Base-by-base conservation (phyloP, 148 eudicot genomes). In the Polygonum maritimum region DNA sequence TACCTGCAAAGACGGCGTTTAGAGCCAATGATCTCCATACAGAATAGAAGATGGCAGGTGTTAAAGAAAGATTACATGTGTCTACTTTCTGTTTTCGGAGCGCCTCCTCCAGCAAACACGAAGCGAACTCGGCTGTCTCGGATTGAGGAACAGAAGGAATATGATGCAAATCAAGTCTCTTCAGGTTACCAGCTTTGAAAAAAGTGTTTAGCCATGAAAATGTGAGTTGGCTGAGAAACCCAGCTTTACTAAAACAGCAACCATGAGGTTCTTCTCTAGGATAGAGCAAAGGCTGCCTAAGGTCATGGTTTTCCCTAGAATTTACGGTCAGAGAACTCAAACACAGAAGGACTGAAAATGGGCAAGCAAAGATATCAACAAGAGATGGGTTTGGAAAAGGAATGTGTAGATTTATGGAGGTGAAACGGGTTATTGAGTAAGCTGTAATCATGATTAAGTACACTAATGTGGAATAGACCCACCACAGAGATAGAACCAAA, bases 121-220 rank as follows among this genome's bases (percentile, higher is more conserved):
- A 82, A 62, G 97, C 93, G 54, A 78, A 75, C 57, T 82, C 86
- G 18, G 97, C 94, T 51, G 88, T 81, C 82, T 91, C 97, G 5
- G 93, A 85, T 9, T 40, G 77, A 49, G 93, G 97, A 82, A 90
- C 77, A 6, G 82, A 74, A 44, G 97, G 97, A 62, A 94, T 81
- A 55, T 91, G 81, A 19, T 80, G 75, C 31, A 83, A 48, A 71
- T 85, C 90, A 40, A 94, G 87, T 79, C 89, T 85, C 58, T 85
- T 83, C 39, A n/a, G 71, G 16, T 82, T 83, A 36, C 98, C 97
- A 76, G 55, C 81, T 76, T 83, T 76, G 38, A 94, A 91, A 36
- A 94, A 82, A 35, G 97, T 94, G 70, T 90, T 94, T n/a, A 91
- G 93, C 98, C 97, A 91, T 14, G 78, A 83, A 36, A 94, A 94